A percentile compares a stretch with the other conserved stretches of the same genome.
phyloP scores from a whole-genome alignment of 1,284 basidiomycete genomes.

The Phylloboletellus chloephorus region DNA sequence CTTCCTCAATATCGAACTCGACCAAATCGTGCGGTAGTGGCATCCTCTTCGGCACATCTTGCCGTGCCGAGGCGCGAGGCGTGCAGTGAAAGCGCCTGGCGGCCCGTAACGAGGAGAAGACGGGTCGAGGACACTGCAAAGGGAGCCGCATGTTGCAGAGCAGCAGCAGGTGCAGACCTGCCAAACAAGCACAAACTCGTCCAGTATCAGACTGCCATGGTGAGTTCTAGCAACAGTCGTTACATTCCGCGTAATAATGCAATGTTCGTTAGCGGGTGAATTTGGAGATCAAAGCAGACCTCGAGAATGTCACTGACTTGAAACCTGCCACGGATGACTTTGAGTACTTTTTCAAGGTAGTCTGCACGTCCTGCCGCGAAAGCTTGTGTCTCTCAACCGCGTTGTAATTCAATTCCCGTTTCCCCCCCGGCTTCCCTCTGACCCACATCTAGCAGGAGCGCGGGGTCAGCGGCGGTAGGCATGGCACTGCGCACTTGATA shows the following conservation, averaged over 20 bases:
- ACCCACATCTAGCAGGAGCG: slow-evolving; percentile 48
- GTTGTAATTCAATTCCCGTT: slow-evolving; percentile 37
- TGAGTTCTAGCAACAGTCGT: slow-evolving; percentile 25
- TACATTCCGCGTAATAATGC: slow-evolving; percentile 1
- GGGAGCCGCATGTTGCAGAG: slow-evolving; percentile 17
- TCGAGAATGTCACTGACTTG: slow-evolving; percentile 71
- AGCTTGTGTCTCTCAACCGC: slow-evolving; percentile 63
- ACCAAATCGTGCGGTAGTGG: slow-evolving; percentile 28
- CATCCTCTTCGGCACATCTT: slow-evolving; percentile 27
- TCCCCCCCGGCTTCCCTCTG: slow-evolving; percentile 3
- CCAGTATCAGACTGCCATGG: slow-evolving; percentile 37
- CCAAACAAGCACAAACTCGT: slow-evolving; percentile 30
- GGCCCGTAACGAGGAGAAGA: slow-evolving; percentile 7
- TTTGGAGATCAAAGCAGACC: slow-evolving; percentile 70
- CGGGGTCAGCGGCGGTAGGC: slow-evolving; percentile 57
- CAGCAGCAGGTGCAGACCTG: neutral
- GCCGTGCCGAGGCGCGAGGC: slow-evolving; percentile 13
- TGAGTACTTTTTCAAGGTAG: slow-evolving; percentile 73
- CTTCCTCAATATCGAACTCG: slow-evolving; percentile 28
- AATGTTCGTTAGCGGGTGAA: slow-evolving; percentile 41
- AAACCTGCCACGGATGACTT: slow-evolving; percentile 59
- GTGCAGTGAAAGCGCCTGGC: slow-evolving; percentile 24
- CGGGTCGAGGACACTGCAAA: slow-evolving; percentile 13
- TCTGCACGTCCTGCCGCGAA: slow-evolving; percentile 60
- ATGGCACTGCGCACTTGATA: slow-evolving; percentile 67